Conservation (phyloP, 345 rosid species). For the Euphorbia peplus region DNA sequence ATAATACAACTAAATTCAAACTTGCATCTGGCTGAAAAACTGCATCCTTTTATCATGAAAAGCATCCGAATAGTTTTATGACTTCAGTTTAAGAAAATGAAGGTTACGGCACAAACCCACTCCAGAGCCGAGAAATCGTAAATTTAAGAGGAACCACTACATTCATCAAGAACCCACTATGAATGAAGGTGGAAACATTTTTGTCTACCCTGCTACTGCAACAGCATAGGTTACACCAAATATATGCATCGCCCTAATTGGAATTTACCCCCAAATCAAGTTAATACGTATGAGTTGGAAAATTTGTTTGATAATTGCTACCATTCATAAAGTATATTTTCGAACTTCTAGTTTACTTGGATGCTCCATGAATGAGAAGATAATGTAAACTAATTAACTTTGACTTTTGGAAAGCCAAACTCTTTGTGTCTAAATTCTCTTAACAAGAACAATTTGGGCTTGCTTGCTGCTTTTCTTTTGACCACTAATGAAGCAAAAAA, state of each 20-base stretch:
- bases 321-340: background rate
- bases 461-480: background rate
- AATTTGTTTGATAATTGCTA: background rate
- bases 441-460: background rate
- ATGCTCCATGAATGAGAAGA: background rate
- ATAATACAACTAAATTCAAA: background rate
- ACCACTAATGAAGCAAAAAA: background rate
- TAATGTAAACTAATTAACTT: background rate
- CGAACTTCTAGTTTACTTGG: background rate
- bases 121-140: background rate
- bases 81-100: slow-evolving; percentile 4
- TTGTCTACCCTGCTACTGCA: background rate
- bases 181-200: background rate
- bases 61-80: background rate
- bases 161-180: background rate
- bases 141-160: slow-evolving; percentile 1
- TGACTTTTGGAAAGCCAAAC: background rate
- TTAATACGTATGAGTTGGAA: background rate
- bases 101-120: slow-evolving; percentile 17
- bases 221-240: background rate
- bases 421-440: background rate
- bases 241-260: background rate
- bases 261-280: background rate
- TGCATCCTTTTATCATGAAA: background rate
- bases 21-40: background rate